Conservation (phyloP, 805 yeast genomes). For the Pichia heedii region DNA sequence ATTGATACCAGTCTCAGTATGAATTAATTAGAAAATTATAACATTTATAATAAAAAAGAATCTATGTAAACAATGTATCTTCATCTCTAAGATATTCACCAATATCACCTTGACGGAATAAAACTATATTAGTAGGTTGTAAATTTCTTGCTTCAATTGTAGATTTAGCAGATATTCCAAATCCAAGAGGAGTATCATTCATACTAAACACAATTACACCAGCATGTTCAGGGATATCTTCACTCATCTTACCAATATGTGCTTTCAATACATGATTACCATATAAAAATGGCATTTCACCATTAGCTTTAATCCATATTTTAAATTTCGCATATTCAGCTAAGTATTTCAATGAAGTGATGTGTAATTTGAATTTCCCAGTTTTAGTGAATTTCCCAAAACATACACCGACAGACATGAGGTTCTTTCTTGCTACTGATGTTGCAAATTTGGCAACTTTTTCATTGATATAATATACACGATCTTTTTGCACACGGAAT, state of each 20-base stretch:
- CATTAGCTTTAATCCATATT: conserved; percentile 93
- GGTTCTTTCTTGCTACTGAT: conserved; percentile 75
- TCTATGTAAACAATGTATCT: conserved; percentile 81
- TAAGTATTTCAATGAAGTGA: conserved; percentile 77
- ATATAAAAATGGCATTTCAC: conserved; percentile 96
- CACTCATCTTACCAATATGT: conserved; percentile 93
- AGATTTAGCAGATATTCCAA: conserved; percentile 89
- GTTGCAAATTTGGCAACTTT: conserved; percentile 80
- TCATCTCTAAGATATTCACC: conserved; percentile 98
- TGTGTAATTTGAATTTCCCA: conserved; percentile 90
- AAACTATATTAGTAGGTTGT: conserved; percentile 91
- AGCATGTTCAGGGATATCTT: conserved; percentile 96
- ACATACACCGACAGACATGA: conserved; percentile 91
- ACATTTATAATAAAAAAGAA: conserved; percentile 2
- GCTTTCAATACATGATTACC: conserved; percentile 97
- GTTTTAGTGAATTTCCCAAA: conserved; percentile 96
- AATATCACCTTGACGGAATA: conserved; percentile 94
- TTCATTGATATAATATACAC: conserved; percentile 90
- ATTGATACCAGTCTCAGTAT: conserved; percentile 24
- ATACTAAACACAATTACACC: conserved; percentile 89
- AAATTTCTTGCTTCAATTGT: conserved; percentile 79
- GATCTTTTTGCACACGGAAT: conserved; percentile 89
- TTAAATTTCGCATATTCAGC: conserved; percentile 87
- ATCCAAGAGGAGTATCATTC: conserved; percentile 89
- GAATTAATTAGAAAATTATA: conserved; percentile 33